phyloP scores from a whole-genome alignment of 164 flowering plant species.

The Sedum album region DNA sequence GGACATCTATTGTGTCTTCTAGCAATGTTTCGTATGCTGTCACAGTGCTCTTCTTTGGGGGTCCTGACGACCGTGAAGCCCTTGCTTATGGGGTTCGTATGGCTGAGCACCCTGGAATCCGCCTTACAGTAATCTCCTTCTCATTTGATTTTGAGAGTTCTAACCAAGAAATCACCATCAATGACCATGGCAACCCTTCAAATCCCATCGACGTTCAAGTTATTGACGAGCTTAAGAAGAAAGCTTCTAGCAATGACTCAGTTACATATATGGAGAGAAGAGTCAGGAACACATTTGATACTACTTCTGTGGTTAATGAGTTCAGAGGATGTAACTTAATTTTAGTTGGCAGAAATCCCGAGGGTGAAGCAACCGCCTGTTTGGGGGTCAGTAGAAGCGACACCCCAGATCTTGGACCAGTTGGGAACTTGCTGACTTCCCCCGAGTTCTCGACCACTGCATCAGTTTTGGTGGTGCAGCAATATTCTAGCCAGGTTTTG shows the following conservation, averaged over 20 bases:
- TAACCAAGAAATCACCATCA: neutral
- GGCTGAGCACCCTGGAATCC: constrained; percentile 72
- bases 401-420: constrained; percentile 35
- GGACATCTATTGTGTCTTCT: constrained; percentile 36
- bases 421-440: constrained; percentile 29
- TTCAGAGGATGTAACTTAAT: constrained; percentile 22
- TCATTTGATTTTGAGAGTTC: constrained; percentile 12
- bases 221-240: constrained; percentile 16
- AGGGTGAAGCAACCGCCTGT: constrained; percentile 12
- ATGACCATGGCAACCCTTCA: neutral
- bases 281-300: constrained; percentile 15
- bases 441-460: constrained; percentile 26
- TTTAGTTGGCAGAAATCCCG: constrained; percentile 32
- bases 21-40: constrained; percentile 29
- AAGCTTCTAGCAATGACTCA: constrained; percentile 8
- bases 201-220: constrained; percentile 12
- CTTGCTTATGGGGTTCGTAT: constrained; percentile 47
- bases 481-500: constrained; percentile 10
- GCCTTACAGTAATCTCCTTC: constrained; percentile 25
- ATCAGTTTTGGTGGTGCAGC: constrained; percentile 37
- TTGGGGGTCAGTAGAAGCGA: constrained; percentile 13
- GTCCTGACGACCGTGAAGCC: constrained; percentile 60
- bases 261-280: constrained; percentile 23
- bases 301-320: constrained; percentile 7
- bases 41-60: constrained; percentile 51